Evolutionary conservation across 805 yeast genomes (phyloP), one percentile per base, ranked within the genome.

Genomic region (Kuraishia molischiana): DNA sequence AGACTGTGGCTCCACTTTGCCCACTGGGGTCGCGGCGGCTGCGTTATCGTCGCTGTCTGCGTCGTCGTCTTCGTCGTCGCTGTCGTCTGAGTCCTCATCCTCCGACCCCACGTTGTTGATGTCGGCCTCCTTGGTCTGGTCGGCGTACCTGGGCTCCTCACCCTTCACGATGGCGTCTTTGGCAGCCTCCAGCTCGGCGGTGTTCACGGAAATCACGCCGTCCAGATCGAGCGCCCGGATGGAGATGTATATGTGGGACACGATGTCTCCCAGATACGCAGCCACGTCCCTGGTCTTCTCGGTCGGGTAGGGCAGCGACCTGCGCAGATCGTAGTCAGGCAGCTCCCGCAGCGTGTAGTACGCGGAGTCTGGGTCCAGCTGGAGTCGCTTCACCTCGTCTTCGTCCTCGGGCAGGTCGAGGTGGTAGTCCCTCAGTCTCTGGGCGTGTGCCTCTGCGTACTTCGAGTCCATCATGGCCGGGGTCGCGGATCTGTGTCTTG

Each of bases 211-310:
- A 18, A 85, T 62, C 5, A 72, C 62, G 2, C 95, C 90, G 49
- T 76, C 80, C 13, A 86, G 62, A 53, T 86, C 95, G 43, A 80
- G 62, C 3, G 92, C 73, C 40, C 74, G 69, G 34, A 85, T 70
- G 8, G 96, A 86, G 39, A 85, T 74, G 54, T 84, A 84, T 15
- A 92, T 56, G 55, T 85, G 86, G 2, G 81, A 71, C 24, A 89
- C 68, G n/a, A 90, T 82, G 50, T 82, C 92, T 32, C 84, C 69
- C 29, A 90, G 62, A 48, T 86, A 87, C 38, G 67, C 70, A 14
- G 85, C 81, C 41, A 78, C 82, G 40, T 83, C 94, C 24, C 61
- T 60, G 13, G 76, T 77, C 1, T 74, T 48, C 54, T 86, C 97
- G 0, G 80, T 72, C 32, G 66, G 61, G 55, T 89, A 92, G 0